Evolutionary conservation across 257 asterid species (phyloP), one percentile per base, ranked within the genome.

Genomic region (Jasminum sambac): DNA sequence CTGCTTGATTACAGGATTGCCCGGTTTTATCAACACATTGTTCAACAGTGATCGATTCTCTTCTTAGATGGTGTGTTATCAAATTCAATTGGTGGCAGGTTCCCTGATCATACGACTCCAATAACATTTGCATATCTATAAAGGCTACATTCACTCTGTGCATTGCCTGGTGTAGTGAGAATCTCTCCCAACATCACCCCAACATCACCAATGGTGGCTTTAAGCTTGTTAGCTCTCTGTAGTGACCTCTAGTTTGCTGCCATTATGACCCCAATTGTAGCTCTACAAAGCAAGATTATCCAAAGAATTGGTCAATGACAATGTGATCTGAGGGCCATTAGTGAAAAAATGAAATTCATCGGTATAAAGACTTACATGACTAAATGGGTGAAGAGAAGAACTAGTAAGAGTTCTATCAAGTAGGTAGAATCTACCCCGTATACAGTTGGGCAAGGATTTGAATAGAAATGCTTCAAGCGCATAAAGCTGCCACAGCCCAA

Each of bases 401-500:
- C 19, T 59, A 83, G 75, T 26, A 70, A 79, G 76, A 87, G 74
- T 14, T 76, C 26, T 9, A 72, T 30, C 21, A 73, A 23, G 72
- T 77, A 71, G 8, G 77, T 46, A 7, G 81, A 81, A 60, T 71
- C 71, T 1, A 83, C 64, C 12, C 62, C 71, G 26, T 81, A 66
- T n/a, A 43, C 70, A 23, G 74, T 24, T 9, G 77, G 67, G 42
- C 77, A 61, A 55, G 80, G 21, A 21, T 39, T 64, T 48, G 78
- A 81, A 26, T 34, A 66, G 38, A 42, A 69, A 46, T 64, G 71
- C 82, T 76, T 84, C 23, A 69, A 7, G 66, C 73, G 26, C 34
- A 83, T 25, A 68, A 73, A 87, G 71, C 77, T 50, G 58, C 81
- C 87, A 72, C 77, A 58, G 41, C 84, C 84, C 66, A 87, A n/a